Evolutionary conservation across 2,329 filamentous ascomycete species (phyloP), one percentile per base, ranked within the genome.

Genomic region (Arthrobotrys sphaeroides): DNA sequence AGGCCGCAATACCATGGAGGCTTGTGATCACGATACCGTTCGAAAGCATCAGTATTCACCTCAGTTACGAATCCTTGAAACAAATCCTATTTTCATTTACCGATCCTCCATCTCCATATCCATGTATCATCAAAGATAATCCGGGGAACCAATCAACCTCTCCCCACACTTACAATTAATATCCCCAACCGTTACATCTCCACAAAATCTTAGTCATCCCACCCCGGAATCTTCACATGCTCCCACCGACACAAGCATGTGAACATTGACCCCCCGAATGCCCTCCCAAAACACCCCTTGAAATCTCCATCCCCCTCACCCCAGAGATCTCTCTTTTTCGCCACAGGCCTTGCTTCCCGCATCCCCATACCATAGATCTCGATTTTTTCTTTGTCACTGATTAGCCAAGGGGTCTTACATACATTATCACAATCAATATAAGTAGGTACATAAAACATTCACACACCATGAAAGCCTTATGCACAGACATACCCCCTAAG

Each of bases 151-250:
- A 61, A 61, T 45, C 36, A n/a, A 28, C 22, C 31, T 22, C 24
- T 24, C 59, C 33, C 59, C 59, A 62, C 59, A 62, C 49, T 36
- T 49, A 22, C 42, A n/a, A n/a, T n/a, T n/a, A n/a, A n/a, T 20
- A 18, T 47, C 24, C 33, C 28, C 42, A 47, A 62, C 33, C 59
- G 38, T 62, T 62, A 51, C 43, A 64, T 26, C 31, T 49, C 26
- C 16, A 64, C 18, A 22, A n/a, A 64, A 64, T 40, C 10, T 65
- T 65, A 67, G 49, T 57, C 49, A 55, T 45, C 49, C 47, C 62
- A 42, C 45, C 38, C 62, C 62, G 31, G 47, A 67, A 45, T 57
- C 9, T 67, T 67, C 62, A 67, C 62, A 67, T 67, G 62, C 38
- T 67, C 16, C 4, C 12, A 24, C 26, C 2, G 7, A 22, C 36